Evolutionary conservation across 352 stramenopile species (phyloP).

Genomic region (Paralagenidium karlingii): DNA sequence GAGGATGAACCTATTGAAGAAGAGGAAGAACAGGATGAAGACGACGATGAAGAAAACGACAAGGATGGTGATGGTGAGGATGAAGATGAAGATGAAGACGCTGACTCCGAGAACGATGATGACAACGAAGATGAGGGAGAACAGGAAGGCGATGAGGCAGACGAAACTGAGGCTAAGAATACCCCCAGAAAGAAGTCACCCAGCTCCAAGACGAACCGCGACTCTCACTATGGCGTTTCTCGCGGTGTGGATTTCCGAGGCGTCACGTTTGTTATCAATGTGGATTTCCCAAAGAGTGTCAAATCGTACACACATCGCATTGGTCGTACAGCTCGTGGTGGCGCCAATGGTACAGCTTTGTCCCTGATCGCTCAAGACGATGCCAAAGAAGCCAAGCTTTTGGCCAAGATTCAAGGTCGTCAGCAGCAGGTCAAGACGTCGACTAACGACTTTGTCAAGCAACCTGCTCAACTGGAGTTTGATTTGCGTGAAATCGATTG

Average conservation of each 20-base stretch:
- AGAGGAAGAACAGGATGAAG: constrained; percentile 20
- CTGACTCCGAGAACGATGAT: constrained; percentile 21
- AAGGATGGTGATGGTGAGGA: constrained; percentile 16
- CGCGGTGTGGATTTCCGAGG: constrained; percentile 97
- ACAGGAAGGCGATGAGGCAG: constrained; percentile 54
- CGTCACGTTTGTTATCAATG: constrained; percentile 98
- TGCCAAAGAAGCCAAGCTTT: constrained; percentile 61
- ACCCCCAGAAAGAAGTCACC: constrained; percentile 10
- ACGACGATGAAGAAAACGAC: constrained; percentile 24
- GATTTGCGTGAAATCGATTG: constrained; percentile 97
- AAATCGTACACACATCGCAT: constrained; percentile 97
- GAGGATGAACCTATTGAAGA: constrained; percentile 25
- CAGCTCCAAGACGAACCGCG: constrained; percentile 14
- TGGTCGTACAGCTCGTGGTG: constrained; percentile 94
- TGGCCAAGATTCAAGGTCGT: constrained; percentile 86
- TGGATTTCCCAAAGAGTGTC: constrained; percentile 94
- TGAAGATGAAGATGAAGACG: constrained; percentile 29
- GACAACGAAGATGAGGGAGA: constrained; percentile 21
- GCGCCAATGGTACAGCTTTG: constrained; percentile 92
- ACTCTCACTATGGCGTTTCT: constrained; percentile 90
- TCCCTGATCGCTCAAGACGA: constrained; percentile 87
- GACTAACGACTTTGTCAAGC: constrained; percentile 75
- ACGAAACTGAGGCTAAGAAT: constrained; percentile 73
- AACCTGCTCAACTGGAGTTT: constrained; percentile 94
- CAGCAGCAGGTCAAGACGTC: constrained; percentile 79